These are phyloP conservation scores for Sclerotinia glacialis DNA, from an alignment of 2,329 filamentous ascomycete genomes.

Conservation along the genomic window DNA sequence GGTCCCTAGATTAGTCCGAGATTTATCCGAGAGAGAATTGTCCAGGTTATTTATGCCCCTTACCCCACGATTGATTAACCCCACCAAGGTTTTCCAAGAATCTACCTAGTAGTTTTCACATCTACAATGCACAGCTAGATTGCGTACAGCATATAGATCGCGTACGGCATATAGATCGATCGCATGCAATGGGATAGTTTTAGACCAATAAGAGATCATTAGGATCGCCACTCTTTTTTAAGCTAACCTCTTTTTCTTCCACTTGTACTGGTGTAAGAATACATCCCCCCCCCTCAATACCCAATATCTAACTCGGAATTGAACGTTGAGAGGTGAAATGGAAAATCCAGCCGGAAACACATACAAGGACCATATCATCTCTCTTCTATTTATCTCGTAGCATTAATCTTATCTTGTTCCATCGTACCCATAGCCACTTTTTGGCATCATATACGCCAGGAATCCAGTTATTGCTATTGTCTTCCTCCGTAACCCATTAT, in stretches of 20 bases:
- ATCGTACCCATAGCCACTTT: neutral
- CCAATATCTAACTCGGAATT: no score
- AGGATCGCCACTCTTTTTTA: no score
- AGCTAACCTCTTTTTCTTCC: no score
- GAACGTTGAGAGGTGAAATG: neutral
- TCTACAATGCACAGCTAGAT: neutral
- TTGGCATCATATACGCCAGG: slow-evolving; percentile 11
- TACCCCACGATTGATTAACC: slow-evolving; percentile 1
- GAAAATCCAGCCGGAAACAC: neutral
- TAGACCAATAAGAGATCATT: no score
- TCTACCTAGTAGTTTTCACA: neutral
- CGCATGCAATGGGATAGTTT: no score
- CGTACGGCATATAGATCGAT: no score
- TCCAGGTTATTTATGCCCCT: no score
- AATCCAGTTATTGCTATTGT: slow-evolving; percentile 10
- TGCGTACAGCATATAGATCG: no score
- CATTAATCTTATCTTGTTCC: slow-evolving; percentile 12
- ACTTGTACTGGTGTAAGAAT: no score
- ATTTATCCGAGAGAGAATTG: no score
- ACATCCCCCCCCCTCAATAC: no score
- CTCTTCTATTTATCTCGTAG: slow-evolving; percentile 6
- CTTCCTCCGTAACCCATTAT: slow-evolving; percentile 14
- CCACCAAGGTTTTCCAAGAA: neutral
- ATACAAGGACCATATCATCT: slow-evolving; percentile 2
- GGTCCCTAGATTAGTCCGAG: no score